Evolutionary conservation across 441 rosid genomes (phyloP).

Genomic region (Jatropha multifida): DNA sequence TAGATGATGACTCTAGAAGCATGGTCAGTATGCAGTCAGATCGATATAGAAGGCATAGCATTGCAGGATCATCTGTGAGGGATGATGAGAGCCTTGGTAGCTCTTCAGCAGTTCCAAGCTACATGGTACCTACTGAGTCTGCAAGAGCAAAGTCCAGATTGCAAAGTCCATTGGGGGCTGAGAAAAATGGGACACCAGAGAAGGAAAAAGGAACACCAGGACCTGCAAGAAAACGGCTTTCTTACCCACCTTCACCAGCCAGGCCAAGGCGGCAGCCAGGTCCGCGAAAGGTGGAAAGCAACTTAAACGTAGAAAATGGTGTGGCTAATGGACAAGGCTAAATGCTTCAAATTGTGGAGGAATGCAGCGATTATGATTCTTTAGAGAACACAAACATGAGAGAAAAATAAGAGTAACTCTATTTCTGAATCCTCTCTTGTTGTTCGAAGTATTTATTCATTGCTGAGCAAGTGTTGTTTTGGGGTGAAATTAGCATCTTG

Average conservation of each 20-base stretch:
- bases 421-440: constrained; percentile 8
- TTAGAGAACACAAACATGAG: background rate
- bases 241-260: constrained; percentile 60
- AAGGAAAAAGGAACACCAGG: constrained; percentile 38
- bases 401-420: constrained; percentile 8
- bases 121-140: constrained; percentile 77
- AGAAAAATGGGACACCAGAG: constrained; percentile 37
- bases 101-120: constrained; percentile 64
- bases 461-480: constrained; percentile 20
- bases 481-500: constrained; percentile 14
- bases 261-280: constrained; percentile 63
- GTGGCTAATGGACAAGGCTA: constrained; percentile 36
- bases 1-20: constrained; percentile 60
- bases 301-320: constrained; percentile 35
- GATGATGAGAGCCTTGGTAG: constrained; percentile 81
- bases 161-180: constrained; percentile 54
- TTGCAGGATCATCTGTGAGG: constrained; percentile 52
- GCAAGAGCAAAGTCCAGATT: constrained; percentile 74
- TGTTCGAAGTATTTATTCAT: constrained; percentile 21
- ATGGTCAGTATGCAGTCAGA: constrained; percentile 67
- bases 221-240: constrained; percentile 62
- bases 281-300: constrained; percentile 64
- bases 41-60: constrained; percentile 50
- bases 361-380: background rate
- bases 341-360: constrained; percentile 6